A percentile compares a stretch with the other conserved stretches of the same genome.
These are phyloP conservation scores for Cordyceps javanica DNA, from an alignment of 2,329 filamentous ascomycete species.

Conservation along the genomic window DNA sequence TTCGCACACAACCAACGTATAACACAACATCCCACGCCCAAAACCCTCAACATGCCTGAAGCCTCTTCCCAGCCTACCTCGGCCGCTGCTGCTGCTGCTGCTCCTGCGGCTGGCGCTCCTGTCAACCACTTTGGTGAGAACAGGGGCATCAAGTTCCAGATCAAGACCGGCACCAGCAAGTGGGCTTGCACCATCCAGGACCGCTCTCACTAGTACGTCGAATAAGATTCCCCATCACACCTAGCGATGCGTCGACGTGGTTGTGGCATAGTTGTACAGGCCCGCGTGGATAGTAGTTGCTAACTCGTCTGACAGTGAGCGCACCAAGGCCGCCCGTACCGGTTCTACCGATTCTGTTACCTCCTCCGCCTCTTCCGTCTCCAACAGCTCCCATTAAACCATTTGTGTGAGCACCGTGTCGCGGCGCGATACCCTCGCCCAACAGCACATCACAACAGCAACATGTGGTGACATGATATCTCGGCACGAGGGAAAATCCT, in stretches of 20 bases:
- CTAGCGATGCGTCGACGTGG: not conserved
- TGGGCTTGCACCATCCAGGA: constrained; percentile 39
- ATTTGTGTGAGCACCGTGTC: not conserved
- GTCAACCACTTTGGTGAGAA: constrained; percentile 27
- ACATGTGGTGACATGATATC: not conserved
- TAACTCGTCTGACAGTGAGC: constrained; percentile 28
- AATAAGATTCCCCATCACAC: not conserved
- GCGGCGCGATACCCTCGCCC: too few species aligned
- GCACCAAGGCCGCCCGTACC: constrained; percentile 31
- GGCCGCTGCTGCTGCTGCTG: constrained; percentile 9
- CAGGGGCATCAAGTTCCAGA: constrained; percentile 39
- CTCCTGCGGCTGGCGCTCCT: constrained; percentile 17
- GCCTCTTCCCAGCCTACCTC: constrained; percentile 11
- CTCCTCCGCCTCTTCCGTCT: constrained; percentile 23
- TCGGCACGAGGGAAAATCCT: not conserved
- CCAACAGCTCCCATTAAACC: constrained; percentile 6
- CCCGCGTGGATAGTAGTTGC: constrained; percentile 10
- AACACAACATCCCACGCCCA: not conserved
- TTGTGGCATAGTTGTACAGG: too few species aligned
- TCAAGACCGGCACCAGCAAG: constrained; percentile 36
- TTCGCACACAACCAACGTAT: not conserved
- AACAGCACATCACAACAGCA: not conserved
- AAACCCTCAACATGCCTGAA: constrained; percentile 15
- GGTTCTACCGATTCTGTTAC: constrained; percentile 30
- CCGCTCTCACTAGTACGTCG: constrained; percentile 37